Conservation (phyloP, 2,329 filamentous ascomycete species). For the Capronia americana region DNA sequence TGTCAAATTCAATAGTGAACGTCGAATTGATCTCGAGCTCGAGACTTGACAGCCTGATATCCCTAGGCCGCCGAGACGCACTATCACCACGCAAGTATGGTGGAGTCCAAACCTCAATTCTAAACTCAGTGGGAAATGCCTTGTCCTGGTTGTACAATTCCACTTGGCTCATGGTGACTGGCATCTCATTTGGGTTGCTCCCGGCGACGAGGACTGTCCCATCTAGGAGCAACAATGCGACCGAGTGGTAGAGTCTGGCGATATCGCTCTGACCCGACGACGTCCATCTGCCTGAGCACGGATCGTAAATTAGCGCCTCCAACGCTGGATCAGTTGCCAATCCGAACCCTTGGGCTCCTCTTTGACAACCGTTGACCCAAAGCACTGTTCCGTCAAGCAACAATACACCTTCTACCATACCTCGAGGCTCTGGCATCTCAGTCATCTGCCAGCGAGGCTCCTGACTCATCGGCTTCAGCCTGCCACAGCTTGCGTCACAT, state of each 20-base stretch:
- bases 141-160: constrained; percentile 50
- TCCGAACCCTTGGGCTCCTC: constrained; percentile 66
- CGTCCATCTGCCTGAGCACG: constrained; percentile 59
- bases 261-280: constrained; percentile 52
- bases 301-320: constrained; percentile 65
- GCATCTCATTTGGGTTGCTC: constrained; percentile 67
- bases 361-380: constrained; percentile 65
- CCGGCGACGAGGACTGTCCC: constrained; percentile 66
- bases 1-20: constrained; percentile 51
- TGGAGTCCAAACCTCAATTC: constrained; percentile 67
- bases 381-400: constrained; percentile 66
- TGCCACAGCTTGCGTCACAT: constrained; percentile 65
- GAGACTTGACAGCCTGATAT: constrained; percentile 54
- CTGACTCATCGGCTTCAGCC: constrained; percentile 58
- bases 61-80: constrained; percentile 55
- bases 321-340: constrained; percentile 61
- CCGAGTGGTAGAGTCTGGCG: constrained; percentile 65
- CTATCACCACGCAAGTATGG: constrained; percentile 64
- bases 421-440: constrained; percentile 61
- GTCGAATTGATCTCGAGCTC: constrained; percentile 53
- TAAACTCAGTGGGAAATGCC: constrained; percentile 64
- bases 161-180: constrained; percentile 52
- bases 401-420: constrained; percentile 66
- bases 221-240: constrained; percentile 64
- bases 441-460: constrained; percentile 64